phyloP scores from a whole-genome alignment of 2,329 filamentous ascomycete genomes.

The Colletotrichum sp. region DNA sequence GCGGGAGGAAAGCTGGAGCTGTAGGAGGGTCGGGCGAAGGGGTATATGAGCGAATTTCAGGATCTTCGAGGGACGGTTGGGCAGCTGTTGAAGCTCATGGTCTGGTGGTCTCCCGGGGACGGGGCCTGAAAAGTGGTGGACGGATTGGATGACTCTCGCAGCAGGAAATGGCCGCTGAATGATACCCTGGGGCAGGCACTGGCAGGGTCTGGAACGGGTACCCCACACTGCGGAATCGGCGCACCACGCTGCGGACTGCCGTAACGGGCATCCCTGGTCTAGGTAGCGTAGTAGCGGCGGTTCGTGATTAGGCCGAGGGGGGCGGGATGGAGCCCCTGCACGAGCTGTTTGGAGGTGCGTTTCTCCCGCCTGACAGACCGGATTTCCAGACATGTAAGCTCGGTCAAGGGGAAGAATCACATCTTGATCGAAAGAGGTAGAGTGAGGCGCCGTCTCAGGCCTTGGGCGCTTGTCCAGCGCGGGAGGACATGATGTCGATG shows the following conservation, averaged over 20 bases:
- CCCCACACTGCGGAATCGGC: constrained; percentile 23
- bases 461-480: not conserved
- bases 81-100: constrained; percentile 18
- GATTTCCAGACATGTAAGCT: not conserved
- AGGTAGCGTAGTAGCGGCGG: not conserved
- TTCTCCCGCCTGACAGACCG: not conserved
- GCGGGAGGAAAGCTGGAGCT: not conserved
- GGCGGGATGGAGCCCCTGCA: not conserved
- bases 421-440: not conserved
- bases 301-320: not conserved
- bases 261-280: constrained; percentile 15
- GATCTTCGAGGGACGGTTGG: not conserved
- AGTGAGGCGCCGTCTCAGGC: not conserved
- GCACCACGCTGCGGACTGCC: constrained; percentile 19
- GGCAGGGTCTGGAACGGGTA: constrained; percentile 18
- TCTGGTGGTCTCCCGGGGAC: not conserved
- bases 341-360: not conserved
- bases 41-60: constrained; percentile 17
- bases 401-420: not conserved
- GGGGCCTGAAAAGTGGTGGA: not conserved
- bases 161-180: constrained; percentile 4
- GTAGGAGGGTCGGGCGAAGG: not conserved
- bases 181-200: constrained; percentile 6
- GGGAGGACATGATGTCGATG: not conserved
- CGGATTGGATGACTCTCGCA: constrained; percentile 21